Evolutionary conservation across 768 basidiomycete genomes (phyloP), one percentile per base, ranked within the genome.

Genomic region (Mycena filopes): DNA sequence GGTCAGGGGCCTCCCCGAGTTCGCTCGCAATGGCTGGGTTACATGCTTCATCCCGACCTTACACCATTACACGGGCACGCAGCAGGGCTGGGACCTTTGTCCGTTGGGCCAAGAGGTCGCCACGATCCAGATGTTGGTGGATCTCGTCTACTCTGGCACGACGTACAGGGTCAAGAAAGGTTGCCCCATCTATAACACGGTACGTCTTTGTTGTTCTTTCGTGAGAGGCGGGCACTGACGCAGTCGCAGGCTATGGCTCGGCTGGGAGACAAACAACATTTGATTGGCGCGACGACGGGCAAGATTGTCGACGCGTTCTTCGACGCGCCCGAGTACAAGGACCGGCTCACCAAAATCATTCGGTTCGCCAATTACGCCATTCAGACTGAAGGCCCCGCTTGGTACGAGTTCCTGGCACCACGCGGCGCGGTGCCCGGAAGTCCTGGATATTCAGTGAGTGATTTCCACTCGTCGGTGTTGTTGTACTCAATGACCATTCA

Each of bases 91-190:
- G 55, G 55, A 57, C 1, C 11, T 47, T 4, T 57, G 43, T 12
- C 1, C 6, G 12, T 29, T 57, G 3, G 55, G 55, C 6, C 21
- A 47, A 6, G 55, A 57, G 10, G 55, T 47, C 55, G 13, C 13
- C 12, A 45, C 23, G 6, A 10, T 57, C n/a, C 45, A 57, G 45
- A 13, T 25, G 3, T 11, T 57, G 10, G 11, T 47, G 8, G 33
- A 57, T 23, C 16, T 47, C 26, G 55, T 46, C 9, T 46, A 9
- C 4, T 15, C 31, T 7, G 45, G 45, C 26, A 12, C n/a, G 6
- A 38, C 20, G 4, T 57, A 47, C 21, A 36, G 26, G 21, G 55
- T 57, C 20, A 57, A 38, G 54, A 55, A 55, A 29, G 55, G 55
- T 1, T 46, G 45, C 25, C 45, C 45, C 8, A 47, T 57, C 4